These are phyloP conservation scores for Serendipita indica DNA, from an alignment of 768 basidiomycete species.

Conservation along the genomic window DNA sequence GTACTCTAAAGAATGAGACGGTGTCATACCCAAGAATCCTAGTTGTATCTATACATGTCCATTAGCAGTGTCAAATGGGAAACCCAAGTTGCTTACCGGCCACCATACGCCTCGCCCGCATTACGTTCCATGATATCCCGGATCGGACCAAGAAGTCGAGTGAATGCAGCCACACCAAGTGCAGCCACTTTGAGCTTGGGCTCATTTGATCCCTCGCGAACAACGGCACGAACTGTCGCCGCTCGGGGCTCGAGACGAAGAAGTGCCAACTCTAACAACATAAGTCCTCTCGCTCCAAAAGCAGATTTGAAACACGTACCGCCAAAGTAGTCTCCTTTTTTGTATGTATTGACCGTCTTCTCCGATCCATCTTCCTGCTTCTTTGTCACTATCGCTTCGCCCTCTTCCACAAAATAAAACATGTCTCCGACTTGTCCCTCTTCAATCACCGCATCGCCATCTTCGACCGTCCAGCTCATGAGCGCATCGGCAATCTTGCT, in stretches of 20 bases:
- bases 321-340: conserved; percentile 96
- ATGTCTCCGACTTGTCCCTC: conserved; percentile 95
- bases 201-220: conserved; percentile 27
- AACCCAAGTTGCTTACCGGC: not conserved
- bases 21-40: not conserved
- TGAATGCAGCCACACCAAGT: conserved; percentile 85
- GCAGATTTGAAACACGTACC: conserved; percentile 36
- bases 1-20: not conserved
- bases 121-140: conserved; percentile 87
- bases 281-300: not conserved
- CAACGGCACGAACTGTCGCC: conserved; percentile 82
- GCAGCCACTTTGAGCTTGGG: conserved; percentile 84
- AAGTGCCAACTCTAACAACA: conserved; percentile 68
- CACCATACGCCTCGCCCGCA: conserved; percentile 25
- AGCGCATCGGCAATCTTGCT: conserved; percentile 97
- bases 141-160: conserved; percentile 79
- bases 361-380: conserved; percentile 41
- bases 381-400: conserved; percentile 79
- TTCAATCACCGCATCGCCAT: conserved; percentile 75
- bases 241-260: conserved; percentile 81
- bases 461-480: conserved; percentile 61
- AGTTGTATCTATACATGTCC: not conserved
- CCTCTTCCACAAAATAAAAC: conserved; percentile 95
- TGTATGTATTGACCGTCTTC: conserved; percentile 57
- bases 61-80: not conserved